Percentiles rank a stretch among this genome's conserved stretches.
Conservation (phyloP, 257 asterid species). For the Petunia secreta region DNA sequence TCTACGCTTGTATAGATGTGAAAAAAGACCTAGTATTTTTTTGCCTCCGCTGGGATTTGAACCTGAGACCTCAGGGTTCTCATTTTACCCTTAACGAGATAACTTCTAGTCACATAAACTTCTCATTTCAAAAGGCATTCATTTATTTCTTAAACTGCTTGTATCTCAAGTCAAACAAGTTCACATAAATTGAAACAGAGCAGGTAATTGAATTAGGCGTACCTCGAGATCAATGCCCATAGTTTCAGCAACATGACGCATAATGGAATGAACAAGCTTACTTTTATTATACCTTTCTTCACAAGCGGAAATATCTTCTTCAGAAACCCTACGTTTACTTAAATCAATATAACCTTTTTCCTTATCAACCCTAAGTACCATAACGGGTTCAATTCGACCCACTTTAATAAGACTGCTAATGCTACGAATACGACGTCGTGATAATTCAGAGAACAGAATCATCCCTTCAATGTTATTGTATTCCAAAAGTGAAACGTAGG, state of each 20-base stretch:
- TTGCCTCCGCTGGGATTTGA: no score
- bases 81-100: no score
- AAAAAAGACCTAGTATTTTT: no score
- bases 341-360: conserved; percentile 97
- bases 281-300: conserved; percentile 97
- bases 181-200: not conserved
- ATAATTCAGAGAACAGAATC: conserved; percentile 95
- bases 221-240: conserved; percentile 86
- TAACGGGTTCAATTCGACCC: conserved; percentile 92
- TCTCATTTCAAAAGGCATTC: no score
- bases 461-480: conserved; percentile 97
- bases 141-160: not conserved
- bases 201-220: not conserved
- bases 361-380: conserved; percentile 96
- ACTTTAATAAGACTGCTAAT: conserved; percentile 90
- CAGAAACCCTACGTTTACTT: conserved; percentile 94
- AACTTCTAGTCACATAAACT: no score
- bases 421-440: conserved; percentile 96
- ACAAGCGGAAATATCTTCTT: conserved; percentile 87
- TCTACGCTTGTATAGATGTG: no score
- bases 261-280: conserved; percentile 95
- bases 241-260: conserved; percentile 98
- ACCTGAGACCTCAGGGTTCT: no score
- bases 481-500: conserved; percentile 87
- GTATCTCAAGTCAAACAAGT: not conserved